phyloP scores from a whole-genome alignment of 2,329 filamentous ascomycete genomes.

The Ceratocystis albifundus region DNA sequence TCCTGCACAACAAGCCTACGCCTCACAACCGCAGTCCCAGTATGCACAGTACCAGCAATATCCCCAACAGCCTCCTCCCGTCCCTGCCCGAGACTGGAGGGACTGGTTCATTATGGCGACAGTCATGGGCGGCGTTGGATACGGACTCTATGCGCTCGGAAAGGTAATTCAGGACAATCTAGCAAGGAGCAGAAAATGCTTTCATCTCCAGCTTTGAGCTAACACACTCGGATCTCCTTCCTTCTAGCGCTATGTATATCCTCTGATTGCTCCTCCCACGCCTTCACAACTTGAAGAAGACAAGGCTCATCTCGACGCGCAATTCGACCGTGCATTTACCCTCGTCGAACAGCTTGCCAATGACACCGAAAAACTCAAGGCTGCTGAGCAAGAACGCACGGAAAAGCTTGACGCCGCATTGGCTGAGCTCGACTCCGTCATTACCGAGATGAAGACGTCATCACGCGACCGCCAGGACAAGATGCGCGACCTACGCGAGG shows the following conservation, averaged over 20 bases:
- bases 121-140: constrained; percentile 77
- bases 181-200: neutral
- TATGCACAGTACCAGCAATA: constrained; percentile 35
- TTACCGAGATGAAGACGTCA: constrained; percentile 68
- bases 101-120: constrained; percentile 99
- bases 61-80: constrained; percentile 42
- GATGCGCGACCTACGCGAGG: constrained; percentile 71
- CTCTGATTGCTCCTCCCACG: constrained; percentile 84
- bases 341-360: constrained; percentile 84
- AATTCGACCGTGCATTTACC: constrained; percentile 83
- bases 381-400: constrained; percentile 72
- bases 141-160: constrained; percentile 76
- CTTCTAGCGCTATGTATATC: constrained; percentile 73
- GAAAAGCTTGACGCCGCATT: constrained; percentile 72
- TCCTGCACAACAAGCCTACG: constrained; percentile 28
- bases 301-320: constrained; percentile 82
- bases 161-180: constrained; percentile 47
- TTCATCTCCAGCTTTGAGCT: neutral
- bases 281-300: constrained; percentile 89
- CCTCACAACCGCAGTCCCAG: constrained; percentile 37
- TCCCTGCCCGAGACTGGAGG: constrained; percentile 82
- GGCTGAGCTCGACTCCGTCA: constrained; percentile 70
- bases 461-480: constrained; percentile 79
- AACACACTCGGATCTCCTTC: constrained; percentile 3
- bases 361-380: constrained; percentile 80